Conservation (phyloP, 2,329 filamentous ascomycete species). For the Aureobasidium sp. region DNA sequence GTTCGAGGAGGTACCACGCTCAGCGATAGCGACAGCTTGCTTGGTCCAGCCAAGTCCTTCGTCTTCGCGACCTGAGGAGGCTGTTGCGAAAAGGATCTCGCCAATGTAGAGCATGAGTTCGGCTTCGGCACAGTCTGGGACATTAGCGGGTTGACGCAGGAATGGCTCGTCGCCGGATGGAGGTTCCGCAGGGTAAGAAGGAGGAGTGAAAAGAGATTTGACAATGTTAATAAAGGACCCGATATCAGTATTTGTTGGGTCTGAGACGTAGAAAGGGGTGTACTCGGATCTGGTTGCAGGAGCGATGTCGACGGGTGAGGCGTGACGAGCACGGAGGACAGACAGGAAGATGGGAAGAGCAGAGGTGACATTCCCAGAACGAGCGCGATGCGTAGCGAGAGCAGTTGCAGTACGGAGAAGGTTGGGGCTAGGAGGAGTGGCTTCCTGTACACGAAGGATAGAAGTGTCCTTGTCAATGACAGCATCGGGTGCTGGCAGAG, state of each 20-base stretch:
- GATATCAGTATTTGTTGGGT: constrained; percentile 19
- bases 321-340: constrained; percentile 67
- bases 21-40: constrained; percentile 11
- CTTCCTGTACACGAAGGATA: constrained; percentile 44
- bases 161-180: constrained; percentile 63
- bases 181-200: constrained; percentile 60
- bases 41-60: constrained; percentile 77
- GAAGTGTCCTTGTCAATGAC: constrained; percentile 57
- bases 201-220: constrained; percentile 22
- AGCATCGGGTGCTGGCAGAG: constrained; percentile 39
- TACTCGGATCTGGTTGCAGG: constrained; percentile 18
- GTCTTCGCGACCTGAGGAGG: constrained; percentile 44
- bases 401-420: constrained; percentile 68
- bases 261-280: neutral
- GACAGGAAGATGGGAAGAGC: constrained; percentile 83
- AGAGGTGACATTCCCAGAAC: constrained; percentile 55
- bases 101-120: constrained; percentile 84
- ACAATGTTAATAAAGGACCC: constrained; percentile 27
- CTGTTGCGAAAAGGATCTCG: constrained; percentile 76
- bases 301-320: constrained; percentile 40
- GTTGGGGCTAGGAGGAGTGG: constrained; percentile 58
- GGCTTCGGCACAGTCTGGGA: constrained; percentile 71
- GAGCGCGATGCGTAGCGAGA: constrained; percentile 70
- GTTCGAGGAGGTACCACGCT: neutral
- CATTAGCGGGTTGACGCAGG: constrained; percentile 50